These are phyloP conservation scores for Skeletonema potamos DNA, from an alignment of 108 stramenopile species.

Conservation along the genomic window DNA sequence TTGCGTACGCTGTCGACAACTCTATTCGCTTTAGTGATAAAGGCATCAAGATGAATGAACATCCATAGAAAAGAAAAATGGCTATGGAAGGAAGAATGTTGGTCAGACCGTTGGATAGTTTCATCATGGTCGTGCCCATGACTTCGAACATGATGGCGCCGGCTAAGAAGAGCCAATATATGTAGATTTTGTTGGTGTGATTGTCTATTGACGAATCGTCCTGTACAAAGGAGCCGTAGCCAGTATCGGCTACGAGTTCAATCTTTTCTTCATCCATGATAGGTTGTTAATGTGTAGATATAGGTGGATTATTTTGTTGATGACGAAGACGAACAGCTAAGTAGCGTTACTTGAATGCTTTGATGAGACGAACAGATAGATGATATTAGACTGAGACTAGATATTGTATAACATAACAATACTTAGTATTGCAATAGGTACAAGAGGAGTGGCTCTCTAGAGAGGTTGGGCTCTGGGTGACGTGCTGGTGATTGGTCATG, in stretches of 20 bases:
- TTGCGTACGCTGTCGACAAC: slow-evolving; percentile 24
- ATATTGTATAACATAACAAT: too few relatives aligned
- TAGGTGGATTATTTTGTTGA: too few relatives aligned
- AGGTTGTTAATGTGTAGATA: not conserved
- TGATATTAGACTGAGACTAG: too few relatives aligned
- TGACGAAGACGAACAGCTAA: too few relatives aligned
- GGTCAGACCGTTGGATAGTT: slow-evolving; percentile 26
- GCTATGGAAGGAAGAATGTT: slow-evolving; percentile 12
- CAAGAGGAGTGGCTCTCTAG: too few relatives aligned
- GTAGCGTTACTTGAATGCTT: too few relatives aligned
- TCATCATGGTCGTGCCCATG: slow-evolving; percentile 36
- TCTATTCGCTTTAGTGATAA: slow-evolving; percentile 22
- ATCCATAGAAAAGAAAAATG: slow-evolving; percentile 31
- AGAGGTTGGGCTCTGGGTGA: too few relatives aligned
- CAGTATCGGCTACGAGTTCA: not conserved
- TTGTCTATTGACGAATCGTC: not conserved
- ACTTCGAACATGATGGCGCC: slow-evolving; percentile 23
- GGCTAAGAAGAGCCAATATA: slow-evolving; percentile 18
- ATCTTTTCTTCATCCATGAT: not conserved
- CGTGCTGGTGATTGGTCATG: too few relatives aligned
- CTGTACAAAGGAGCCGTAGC: not conserved
- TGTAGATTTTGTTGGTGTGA: not conserved
- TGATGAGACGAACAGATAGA: too few relatives aligned
- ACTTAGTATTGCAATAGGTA: too few relatives aligned
- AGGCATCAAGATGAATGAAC: slow-evolving; percentile 20